Base-by-base conservation (phyloP, 2,329 filamentous ascomycete genomes). In the Fusarium ramigenum region DNA sequence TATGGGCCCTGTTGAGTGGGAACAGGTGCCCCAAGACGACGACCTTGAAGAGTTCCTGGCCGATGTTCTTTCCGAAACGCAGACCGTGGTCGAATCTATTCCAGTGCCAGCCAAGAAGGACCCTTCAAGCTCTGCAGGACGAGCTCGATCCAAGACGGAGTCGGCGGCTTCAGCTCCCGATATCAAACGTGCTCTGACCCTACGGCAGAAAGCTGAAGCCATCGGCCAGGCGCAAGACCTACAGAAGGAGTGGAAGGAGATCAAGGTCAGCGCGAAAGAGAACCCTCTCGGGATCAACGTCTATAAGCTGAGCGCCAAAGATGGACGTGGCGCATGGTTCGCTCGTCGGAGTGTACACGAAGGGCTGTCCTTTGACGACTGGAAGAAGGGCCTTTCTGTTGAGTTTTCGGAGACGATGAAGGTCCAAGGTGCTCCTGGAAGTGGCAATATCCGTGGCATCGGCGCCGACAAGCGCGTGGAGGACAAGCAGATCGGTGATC, bases 261-360 rank as follows among this genome's bases (percentile, higher is more conserved):
- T 95, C 78, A 96, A 94, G 82, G 83, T 94, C 62, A 90, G 87
- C 46, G 82, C 88, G 7, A 91, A 87, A 74, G 92, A 95, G 25
- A 96, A 97, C 78, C 93, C 94, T 1, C 85, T 94, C 14, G 90
- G 88, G 1, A 91, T 98, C 70, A 87, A 86, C 62, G 90, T 98
- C 30, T 97, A 93, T 84, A 97, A 97, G 81, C 87, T 96, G 67
- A 84, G 87, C 0, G 90, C 92, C 5, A 92, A 93, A 76, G 96
- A 98, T 81, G 91, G 94, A 42, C 92, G 92, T 73, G 96, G 95
- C 5, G 87, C 93, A 12, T 98, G 96, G 96, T 98, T 98, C 82
- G 94, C 94, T 30, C 86, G 96, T 62, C 87, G 93, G 54, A 97
- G 94, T 79, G 86, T 97, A 25, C 95, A 98, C 78, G 90, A 93